phyloP scores from a whole-genome alignment of 306 rosid genomes.

The Trichosanthes truncata region DNA sequence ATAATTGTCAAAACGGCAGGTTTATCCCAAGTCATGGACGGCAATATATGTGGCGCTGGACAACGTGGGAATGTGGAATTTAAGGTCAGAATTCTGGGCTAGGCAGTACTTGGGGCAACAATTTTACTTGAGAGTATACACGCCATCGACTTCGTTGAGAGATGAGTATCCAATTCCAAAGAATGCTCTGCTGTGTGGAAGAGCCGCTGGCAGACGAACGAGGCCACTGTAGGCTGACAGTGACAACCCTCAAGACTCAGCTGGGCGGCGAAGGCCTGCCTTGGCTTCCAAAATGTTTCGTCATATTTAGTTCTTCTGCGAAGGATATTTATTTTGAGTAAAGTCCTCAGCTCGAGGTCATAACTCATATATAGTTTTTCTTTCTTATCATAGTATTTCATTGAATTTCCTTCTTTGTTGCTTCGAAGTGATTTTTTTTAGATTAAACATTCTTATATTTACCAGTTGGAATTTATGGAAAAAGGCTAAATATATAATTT shows the following conservation, averaged over 20 bases:
- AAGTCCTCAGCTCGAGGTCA: slow-evolving; percentile 82
- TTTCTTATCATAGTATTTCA: background rate
- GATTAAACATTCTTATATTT: background rate
- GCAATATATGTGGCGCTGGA: slow-evolving; percentile 79
- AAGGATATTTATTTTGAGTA: background rate
- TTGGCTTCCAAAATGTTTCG: background rate
- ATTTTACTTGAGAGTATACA: slow-evolving; percentile 76
- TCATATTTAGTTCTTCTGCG: background rate
- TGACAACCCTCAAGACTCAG: background rate
- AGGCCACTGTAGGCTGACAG: slow-evolving; percentile 41
- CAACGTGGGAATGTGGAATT: slow-evolving; percentile 98
- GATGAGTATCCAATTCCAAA: slow-evolving; percentile 89
- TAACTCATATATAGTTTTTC: slow-evolving; percentile 57
- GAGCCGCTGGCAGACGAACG: slow-evolving; percentile 70
- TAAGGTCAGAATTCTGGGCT: slow-evolving; percentile 93
- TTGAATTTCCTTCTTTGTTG: slow-evolving; percentile 20
- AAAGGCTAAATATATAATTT: background rate
- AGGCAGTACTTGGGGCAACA: slow-evolving; percentile 90
- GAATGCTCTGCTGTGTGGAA: slow-evolving; percentile 88
- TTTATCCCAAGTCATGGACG: slow-evolving; percentile 88
- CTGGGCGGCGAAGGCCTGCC: background rate
- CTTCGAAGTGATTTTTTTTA: slow-evolving; percentile 1
- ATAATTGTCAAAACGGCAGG: background rate
- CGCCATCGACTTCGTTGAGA: slow-evolving; percentile 58
- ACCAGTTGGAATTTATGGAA: background rate